phyloP scores from a whole-genome alignment of 768 basidiomycete genomes.

The Boletus sp. region DNA sequence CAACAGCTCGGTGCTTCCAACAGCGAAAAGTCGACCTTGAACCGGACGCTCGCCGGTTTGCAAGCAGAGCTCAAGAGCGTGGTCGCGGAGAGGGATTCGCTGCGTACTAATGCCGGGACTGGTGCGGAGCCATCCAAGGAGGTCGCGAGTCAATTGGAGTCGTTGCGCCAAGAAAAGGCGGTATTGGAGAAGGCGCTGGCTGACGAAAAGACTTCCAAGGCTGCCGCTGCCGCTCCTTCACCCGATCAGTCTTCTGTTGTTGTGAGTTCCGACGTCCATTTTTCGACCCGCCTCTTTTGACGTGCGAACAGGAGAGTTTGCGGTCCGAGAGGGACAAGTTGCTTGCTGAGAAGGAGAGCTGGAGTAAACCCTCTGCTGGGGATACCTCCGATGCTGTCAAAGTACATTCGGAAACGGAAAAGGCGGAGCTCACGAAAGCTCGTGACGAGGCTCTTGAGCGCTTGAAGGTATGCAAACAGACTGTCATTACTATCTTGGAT shows the following conservation, averaged over 20 bases:
- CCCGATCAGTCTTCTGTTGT: conserved; percentile 30
- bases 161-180: conserved; percentile 38
- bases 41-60: conserved; percentile 25
- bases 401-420: conserved; percentile 57
- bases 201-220: conserved; percentile 35
- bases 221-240: conserved; percentile 8
- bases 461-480: conserved; percentile 45
- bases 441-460: conserved; percentile 61
- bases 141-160: conserved; percentile 35
- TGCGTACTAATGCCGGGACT: conserved; percentile 16
- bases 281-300: neutral
- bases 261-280: conserved; percentile 24
- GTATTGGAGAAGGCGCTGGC: conserved; percentile 39
- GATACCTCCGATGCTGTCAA: conserved; percentile 34
- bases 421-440: conserved; percentile 51
- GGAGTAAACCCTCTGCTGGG: conserved; percentile 22
- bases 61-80: conserved; percentile 30
- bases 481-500: neutral
- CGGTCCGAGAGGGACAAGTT: conserved; percentile 61
- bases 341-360: conserved; percentile 54
- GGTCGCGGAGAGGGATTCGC: conserved; percentile 28
- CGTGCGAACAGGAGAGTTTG: conserved; percentile 44
- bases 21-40: conserved; percentile 30
- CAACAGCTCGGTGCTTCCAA: conserved; percentile 26
- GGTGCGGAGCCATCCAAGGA: conserved; percentile 26